Percentiles rank a stretch among this genome's conserved stretches.
These are phyloP conservation scores for Pulchroboletus neoregius DNA, from an alignment of 1,284 basidiomycete genomes.

Conservation along the genomic window DNA sequence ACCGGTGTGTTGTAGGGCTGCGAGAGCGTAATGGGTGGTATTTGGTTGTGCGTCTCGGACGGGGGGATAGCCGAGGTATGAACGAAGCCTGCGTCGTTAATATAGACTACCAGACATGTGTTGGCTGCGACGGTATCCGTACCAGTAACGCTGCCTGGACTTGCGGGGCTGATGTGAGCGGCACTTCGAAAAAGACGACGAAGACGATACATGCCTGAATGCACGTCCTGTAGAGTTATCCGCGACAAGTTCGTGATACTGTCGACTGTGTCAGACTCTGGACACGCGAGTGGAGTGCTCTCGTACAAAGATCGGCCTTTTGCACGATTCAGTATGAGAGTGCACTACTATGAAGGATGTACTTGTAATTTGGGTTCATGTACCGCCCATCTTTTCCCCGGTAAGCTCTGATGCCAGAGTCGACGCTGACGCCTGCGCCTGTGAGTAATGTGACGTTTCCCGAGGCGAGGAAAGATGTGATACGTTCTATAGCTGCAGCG, in stretches of 20 bases:
- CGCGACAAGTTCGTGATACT: conserved; percentile 83
- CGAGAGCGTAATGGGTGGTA: conserved; percentile 81
- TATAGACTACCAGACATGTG: neutral
- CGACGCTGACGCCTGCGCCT: conserved; percentile 89
- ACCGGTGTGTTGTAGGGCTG: conserved; percentile 72
- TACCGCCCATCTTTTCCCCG: conserved; percentile 80
- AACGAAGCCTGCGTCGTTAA: conserved; percentile 59
- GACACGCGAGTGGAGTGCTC: neutral
- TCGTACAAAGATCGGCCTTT: conserved; percentile 56
- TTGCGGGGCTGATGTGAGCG: conserved; percentile 8
- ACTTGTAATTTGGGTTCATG: conserved; percentile 91
- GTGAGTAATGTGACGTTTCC: conserved; percentile 76
- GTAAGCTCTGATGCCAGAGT: conserved; percentile 88
- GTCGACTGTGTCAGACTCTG: conserved; percentile 15
- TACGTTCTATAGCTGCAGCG: conserved; percentile 57
- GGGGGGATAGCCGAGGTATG: conserved; percentile 79
- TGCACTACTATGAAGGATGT: conserved; percentile 21
- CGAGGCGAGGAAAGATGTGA: conserved; percentile 61
- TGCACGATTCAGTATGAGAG: neutral
- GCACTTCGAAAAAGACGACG: neutral
- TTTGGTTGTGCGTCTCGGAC: conserved; percentile 80
- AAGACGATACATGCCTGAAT: conserved; percentile 50
- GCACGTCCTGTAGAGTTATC: conserved; percentile 58
- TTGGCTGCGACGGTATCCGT: conserved; percentile 11
- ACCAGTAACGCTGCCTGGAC: conserved; percentile 75